Base-by-base conservation (phyloP, 2,329 filamentous ascomycete genomes). In the Sporothrix variecibatus region DNA sequence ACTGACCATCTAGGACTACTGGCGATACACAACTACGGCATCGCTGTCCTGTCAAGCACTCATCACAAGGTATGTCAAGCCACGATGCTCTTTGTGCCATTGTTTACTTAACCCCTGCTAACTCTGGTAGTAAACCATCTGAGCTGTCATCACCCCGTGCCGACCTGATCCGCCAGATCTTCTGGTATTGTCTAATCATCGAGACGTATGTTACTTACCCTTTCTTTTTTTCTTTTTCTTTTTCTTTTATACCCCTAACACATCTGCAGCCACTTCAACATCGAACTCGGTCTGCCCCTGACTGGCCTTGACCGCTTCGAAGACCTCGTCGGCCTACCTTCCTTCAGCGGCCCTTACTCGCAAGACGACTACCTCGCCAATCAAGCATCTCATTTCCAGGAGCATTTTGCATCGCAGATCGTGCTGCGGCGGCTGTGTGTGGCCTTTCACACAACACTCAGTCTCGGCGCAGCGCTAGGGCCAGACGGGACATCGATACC, bases 381-480 rank as follows among this genome's bases (percentile, higher is more conserved):
- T 75, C 85, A 88, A 75, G 80, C 83, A 11, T 86, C 87, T 1
- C 85, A 89, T 75, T 88, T 87, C 73, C 85, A 88, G 75, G 86
- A 89, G 74, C 85, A 91, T 77, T 90, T 89, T 78, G 84, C 87
- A 2, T 89, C 89, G 0, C 88, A 90, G 77, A 87, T 91, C 64
- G 86, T 88, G 12, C 82, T 91, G 23, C 83, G 87, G 26, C 83
- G 86, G 31, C 80, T 91, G 2, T 86, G 87, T 51, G 83, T 85
- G 0, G 84, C 86, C 28, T 86, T 90, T 23, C 86, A 91, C 78
- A 67, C 8, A 7, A 46, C 38, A 6, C 62, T 67, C 2, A 11
- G 31, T 9, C 23, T 38, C 8, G 58, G 58, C 40, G 5, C 17
- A n/a, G 6, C 40, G 12, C 40, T 53, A 6, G 51, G 51, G 51